A percentile compares a stretch with the other conserved stretches of the same genome.
Evolutionary conservation across 495 filamentous ascomycete genomes (phyloP).

Genomic region (Aspergillus conjunctus): DNA sequence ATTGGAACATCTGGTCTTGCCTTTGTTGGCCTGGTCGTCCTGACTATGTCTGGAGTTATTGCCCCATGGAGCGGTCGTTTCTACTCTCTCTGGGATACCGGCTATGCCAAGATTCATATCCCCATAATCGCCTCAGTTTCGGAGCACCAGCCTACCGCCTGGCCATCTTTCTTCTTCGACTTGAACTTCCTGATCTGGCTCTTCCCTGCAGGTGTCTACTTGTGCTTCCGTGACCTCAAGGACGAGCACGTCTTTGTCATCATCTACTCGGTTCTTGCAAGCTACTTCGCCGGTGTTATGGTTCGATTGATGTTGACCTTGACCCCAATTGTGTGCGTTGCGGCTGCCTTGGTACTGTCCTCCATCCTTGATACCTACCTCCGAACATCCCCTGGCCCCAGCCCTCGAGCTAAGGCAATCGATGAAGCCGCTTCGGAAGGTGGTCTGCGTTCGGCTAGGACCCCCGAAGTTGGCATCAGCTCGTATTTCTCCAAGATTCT

Average conservation of each 20-base stretch:
- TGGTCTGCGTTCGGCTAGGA: conserved; percentile 67
- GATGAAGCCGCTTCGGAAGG: conserved; percentile 53
- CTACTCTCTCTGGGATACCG: conserved; percentile 99
- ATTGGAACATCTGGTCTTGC: conserved; percentile 74
- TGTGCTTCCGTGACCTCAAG: conserved; percentile 90
- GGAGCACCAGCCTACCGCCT: conserved; percentile 99
- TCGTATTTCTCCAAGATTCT: conserved; percentile 74
- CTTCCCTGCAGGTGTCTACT: conserved; percentile 97
- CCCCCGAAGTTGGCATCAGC: conserved; percentile 81
- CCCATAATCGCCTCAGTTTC: conserved; percentile 99
- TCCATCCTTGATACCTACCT: conserved; percentile 87
- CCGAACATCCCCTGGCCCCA: conserved; percentile 50
- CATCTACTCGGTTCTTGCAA: conserved; percentile 91
- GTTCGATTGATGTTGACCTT: conserved; percentile 97
- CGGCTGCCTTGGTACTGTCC: conserved; percentile 88
- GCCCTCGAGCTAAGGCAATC: conserved; percentile 46
- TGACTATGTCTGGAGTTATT: conserved; percentile 86
- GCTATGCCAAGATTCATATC: conserved; percentile 99
- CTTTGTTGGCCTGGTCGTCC: conserved; percentile 71
- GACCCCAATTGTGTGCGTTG: conserved; percentile 94
- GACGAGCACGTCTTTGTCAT: conserved; percentile 99
- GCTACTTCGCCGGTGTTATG: conserved; percentile 99
- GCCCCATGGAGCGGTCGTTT: conserved; percentile 99
- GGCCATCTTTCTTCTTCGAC: conserved; percentile 99
- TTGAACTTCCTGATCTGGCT: conserved; percentile 98